These are phyloP conservation scores for Aegilops sharonensis DNA, from an alignment of 176 grass and related monocot genomes.

Conservation along the genomic window DNA sequence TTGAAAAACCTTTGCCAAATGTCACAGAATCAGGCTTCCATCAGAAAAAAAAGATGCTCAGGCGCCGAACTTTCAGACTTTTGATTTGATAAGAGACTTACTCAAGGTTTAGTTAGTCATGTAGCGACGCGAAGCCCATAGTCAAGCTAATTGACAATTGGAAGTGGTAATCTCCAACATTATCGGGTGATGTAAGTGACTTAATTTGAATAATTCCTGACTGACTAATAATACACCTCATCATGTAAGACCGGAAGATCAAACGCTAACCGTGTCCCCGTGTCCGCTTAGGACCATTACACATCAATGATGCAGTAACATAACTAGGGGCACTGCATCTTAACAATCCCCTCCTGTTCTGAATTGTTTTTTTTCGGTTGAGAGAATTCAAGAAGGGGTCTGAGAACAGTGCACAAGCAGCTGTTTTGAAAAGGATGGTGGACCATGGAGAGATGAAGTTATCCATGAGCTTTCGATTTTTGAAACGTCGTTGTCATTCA, in stretches of 20 bases:
- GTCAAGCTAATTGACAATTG: constrained; percentile 28
- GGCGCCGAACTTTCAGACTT: neutral
- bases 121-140: neutral
- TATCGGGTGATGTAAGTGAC: neutral
- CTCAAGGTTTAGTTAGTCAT: neutral
- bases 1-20: neutral
- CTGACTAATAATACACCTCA: neutral
- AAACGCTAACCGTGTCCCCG: neutral
- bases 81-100: neutral
- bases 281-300: neutral
- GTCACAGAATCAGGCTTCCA: neutral
- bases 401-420: constrained; percentile 20
- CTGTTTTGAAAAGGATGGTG: constrained; percentile 44
- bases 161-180: neutral
- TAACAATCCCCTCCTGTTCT: neutral
- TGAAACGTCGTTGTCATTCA: neutral
- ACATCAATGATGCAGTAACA: neutral
- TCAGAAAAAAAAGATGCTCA: neutral
- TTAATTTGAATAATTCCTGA: neutral
- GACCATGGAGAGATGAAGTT: neutral
- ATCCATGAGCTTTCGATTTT: neutral
- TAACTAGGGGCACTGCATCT: neutral
- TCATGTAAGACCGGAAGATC: neutral
- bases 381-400: neutral
- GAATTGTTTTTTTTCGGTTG: no score